Evolutionary conservation across 176 grass and related monocot species (phyloP).

Genomic region (Puya raimondii): DNA sequence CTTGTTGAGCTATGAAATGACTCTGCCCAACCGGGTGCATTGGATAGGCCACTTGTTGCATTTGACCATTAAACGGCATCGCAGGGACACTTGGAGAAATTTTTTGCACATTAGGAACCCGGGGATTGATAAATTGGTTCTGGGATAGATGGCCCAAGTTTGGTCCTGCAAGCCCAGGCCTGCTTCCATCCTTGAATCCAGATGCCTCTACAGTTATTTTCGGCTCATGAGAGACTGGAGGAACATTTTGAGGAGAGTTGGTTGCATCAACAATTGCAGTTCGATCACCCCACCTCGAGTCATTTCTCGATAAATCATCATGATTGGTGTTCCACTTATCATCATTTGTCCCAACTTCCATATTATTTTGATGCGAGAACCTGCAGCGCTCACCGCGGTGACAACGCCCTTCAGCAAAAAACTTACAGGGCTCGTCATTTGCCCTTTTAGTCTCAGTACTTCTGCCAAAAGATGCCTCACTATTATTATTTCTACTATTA

Average conservation of each 20-base stretch:
- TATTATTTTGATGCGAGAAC: constrained; percentile 60
- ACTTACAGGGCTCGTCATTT: constrained; percentile 69
- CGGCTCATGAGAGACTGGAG: constrained; percentile 26
- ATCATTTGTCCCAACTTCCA: constrained; percentile 29
- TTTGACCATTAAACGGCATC: constrained; percentile 33
- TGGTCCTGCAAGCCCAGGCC: constrained; percentile 21
- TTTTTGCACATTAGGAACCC: constrained; percentile 19
- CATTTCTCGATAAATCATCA: constrained; percentile 27
- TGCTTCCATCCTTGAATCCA: constrained; percentile 19
- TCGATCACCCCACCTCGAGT: constrained; percentile 33
- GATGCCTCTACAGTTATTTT: constrained; percentile 27
- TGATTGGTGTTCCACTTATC: constrained; percentile 27
- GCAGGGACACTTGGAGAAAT: constrained; percentile 26
- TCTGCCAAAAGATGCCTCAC: constrained; percentile 47
- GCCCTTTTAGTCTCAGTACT: constrained; percentile 42
- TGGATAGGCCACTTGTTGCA: constrained; percentile 32
- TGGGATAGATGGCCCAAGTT: constrained; percentile 25
- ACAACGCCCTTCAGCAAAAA: constrained; percentile 76
- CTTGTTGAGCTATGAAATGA: constrained; percentile 30
- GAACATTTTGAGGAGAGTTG: constrained; percentile 26
- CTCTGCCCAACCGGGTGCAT: constrained; percentile 36
- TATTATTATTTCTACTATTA: constrained; percentile 21
- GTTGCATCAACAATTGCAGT: constrained; percentile 17
- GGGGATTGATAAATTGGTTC: constrained; percentile 31
- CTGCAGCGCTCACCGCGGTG: constrained; percentile 58